Base-by-base conservation (phyloP, 805 yeast species). In the Candida broadrunensis region DNA sequence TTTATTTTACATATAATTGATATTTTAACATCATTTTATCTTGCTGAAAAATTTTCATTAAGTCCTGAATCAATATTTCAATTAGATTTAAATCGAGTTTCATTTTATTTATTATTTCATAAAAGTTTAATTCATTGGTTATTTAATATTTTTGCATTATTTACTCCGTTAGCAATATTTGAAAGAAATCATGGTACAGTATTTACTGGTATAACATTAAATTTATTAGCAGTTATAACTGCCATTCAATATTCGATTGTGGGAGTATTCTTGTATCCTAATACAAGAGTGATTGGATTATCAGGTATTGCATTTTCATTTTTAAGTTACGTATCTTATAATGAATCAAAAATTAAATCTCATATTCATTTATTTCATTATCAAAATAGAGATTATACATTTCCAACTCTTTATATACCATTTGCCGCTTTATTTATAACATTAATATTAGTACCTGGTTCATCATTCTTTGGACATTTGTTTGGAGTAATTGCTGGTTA, bases 101-200 rank as follows among this genome's bases (percentile, higher is more conserved):
- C 93, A 7, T 73, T 86, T 49, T 88, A 85, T 56, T 85, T 89
- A 2, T 61, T 88, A 52, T 80, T 79, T 21, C 96, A 88, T 60
- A 52, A 67, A n/a, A 72, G 76, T 17, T 47, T 78, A 17, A 45
- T 81, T 38, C 95, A 88, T 56, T 64, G 88, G 56, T 35, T 75
- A 3, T 61, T 84, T 51, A 88, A 87, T 51, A 42, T 78, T 7
- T 44, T 78, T 29, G 74, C 83, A 1, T 55, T 88, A 34, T 67
- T 75, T 43, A 75, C 83, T 0, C 80, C 85, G 16, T 58, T 88
- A 51, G 67, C 82, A 11, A 68, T 71, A 38, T 88, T 82, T 60
- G 97, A 88, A 67, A 65, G 72, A 41, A 57, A 63, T 17, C 83
- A 87, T 53, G 97, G 97, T 5, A 88, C 97, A 0, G 84, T 88